phyloP scores from a whole-genome alignment of 2,329 filamentous ascomycete genomes.

The Fusarium duplospermum region DNA sequence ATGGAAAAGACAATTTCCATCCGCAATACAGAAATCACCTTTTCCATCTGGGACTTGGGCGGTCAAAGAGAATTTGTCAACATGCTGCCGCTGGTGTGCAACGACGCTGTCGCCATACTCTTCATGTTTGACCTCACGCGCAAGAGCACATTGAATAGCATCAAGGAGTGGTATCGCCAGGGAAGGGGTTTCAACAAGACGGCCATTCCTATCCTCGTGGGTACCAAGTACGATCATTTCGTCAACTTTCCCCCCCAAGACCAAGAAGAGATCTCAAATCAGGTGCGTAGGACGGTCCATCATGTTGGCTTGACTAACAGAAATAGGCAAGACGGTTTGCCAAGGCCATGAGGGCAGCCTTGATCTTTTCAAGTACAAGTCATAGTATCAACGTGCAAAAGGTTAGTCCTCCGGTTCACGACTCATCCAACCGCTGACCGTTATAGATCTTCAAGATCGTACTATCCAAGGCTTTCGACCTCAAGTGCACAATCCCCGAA shows the following conservation, averaged over 20 bases:
- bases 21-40: conserved; percentile 98
- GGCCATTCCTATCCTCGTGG: conserved; percentile 96
- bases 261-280: conserved; percentile 97
- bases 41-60: conserved; percentile 98
- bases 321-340: conserved; percentile 91
- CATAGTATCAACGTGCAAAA: conserved; percentile 99
- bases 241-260: conserved; percentile 98
- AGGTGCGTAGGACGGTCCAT: conserved; percentile 65
- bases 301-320: conserved; percentile 14
- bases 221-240: conserved; percentile 99
- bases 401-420: conserved; percentile 61
- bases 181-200: conserved; percentile 99
- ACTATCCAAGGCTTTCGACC: conserved; percentile 96
- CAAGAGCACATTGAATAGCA: conserved; percentile 98
- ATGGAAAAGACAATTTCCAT: conserved; percentile 99
- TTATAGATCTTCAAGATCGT: conserved; percentile 98
- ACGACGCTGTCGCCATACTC: conserved; percentile 96
- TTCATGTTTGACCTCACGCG: conserved; percentile 99
- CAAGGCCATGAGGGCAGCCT: conserved; percentile 95
- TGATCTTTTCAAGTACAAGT: conserved; percentile 98
- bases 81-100: conserved; percentile 99
- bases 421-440: conserved; percentile 13
- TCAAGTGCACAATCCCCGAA: conserved; percentile 98
- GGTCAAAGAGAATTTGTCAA: conserved; percentile 99
- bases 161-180: conserved; percentile 99